A percentile compares a stretch with the other conserved stretches of the same genome.
Conservation (phyloP, 805 yeast genomes). For the Starmerella roubikii region DNA sequence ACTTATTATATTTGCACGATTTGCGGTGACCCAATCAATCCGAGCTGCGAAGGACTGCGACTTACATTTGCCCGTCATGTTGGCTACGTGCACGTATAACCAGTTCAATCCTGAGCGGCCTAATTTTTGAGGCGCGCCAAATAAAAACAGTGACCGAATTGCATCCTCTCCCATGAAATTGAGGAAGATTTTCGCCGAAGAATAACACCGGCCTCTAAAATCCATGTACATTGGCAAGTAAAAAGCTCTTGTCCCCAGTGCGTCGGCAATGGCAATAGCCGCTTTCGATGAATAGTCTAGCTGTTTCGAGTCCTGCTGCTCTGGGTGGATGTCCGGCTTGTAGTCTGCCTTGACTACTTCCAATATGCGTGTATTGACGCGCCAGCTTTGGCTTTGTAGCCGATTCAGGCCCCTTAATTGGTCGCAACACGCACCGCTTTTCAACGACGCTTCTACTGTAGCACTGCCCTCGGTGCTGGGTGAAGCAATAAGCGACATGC, state of each 20-base stretch:
- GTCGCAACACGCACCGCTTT: conserved; percentile 2
- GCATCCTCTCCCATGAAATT: conserved; percentile 41
- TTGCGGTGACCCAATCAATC: conserved; percentile 31
- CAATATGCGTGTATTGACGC: conserved; percentile 7
- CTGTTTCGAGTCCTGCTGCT: conserved; percentile 24
- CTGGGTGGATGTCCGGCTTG: conserved; percentile 39
- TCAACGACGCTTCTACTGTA: conserved; percentile 26
- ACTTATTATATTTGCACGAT: conserved; percentile 29
- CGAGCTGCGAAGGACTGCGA: conserved; percentile 32
- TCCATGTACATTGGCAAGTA: conserved; percentile 52
- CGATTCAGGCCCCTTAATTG: conserved; percentile 10
- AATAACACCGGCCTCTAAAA: conserved; percentile 46
- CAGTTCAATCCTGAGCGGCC: conserved; percentile 37
- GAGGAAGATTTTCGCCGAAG: conserved; percentile 47
- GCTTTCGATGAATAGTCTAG: too few species aligned
- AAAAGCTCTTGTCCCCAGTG: conserved; percentile 50
- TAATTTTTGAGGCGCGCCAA: conserved; percentile 37
- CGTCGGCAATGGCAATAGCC: conserved; percentile 84
- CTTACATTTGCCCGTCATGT: conserved; percentile 39
- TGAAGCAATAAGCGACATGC: conserved; percentile 7
- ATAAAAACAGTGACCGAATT: conserved; percentile 37
- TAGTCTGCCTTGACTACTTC: conserved; percentile 30
- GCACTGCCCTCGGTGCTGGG: conserved; percentile 43
- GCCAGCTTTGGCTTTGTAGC: conserved; percentile 12
- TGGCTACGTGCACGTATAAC: conserved; percentile 42